Conservation (phyloP, 2,329 filamentous ascomycete genomes). For the Myriosclerotinia scirpicola region DNA sequence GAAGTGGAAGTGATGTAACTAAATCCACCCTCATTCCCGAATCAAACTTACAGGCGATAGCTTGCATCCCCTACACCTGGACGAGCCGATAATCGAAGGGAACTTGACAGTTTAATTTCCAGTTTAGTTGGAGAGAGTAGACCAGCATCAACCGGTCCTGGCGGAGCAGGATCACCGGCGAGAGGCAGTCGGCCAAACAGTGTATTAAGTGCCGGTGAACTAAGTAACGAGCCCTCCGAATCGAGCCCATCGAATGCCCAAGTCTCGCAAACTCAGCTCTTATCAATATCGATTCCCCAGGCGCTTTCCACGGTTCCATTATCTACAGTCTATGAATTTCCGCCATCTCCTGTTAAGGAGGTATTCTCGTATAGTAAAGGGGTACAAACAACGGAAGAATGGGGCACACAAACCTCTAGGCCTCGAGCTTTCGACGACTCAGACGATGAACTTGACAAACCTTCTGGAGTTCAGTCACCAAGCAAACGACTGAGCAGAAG, state of each 20-base stretch:
- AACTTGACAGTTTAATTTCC: slow-evolving; percentile 82
- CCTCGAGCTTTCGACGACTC: slow-evolving; percentile 57
- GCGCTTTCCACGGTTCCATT: slow-evolving; percentile 72
- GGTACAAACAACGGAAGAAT: slow-evolving; percentile 83
- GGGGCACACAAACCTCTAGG: slow-evolving; percentile 55
- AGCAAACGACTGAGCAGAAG: slow-evolving; percentile 76
- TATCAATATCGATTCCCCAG: slow-evolving; percentile 51
- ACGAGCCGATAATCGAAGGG: slow-evolving; percentile 67
- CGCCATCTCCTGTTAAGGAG: slow-evolving; percentile 74
- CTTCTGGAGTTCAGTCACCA: slow-evolving; percentile 56
- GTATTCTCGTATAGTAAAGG: slow-evolving; percentile 96
- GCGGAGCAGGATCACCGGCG: slow-evolving; percentile 63
- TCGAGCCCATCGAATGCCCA: slow-evolving; percentile 50
- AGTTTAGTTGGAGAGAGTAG: slow-evolving; percentile 70
- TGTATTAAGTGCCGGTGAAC: slow-evolving; percentile 76
- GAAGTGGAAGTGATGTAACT: slow-evolving; percentile 69
- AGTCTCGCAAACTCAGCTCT: slow-evolving; percentile 42
- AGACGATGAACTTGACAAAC: slow-evolving; percentile 62
- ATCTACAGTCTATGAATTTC: slow-evolving; percentile 77
- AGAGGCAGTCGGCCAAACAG: slow-evolving; percentile 81
- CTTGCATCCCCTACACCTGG: slow-evolving; percentile 69
- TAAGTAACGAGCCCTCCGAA: slow-evolving; percentile 73
- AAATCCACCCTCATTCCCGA: slow-evolving; percentile 32
- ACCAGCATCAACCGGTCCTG: slow-evolving; percentile 65
- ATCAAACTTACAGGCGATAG: slow-evolving; percentile 45